A percentile compares a stretch with the other conserved stretches of the same genome.
Conservation (phyloP, 2,329 filamentous ascomycete genomes). For the Blastomyces parvus region DNA sequence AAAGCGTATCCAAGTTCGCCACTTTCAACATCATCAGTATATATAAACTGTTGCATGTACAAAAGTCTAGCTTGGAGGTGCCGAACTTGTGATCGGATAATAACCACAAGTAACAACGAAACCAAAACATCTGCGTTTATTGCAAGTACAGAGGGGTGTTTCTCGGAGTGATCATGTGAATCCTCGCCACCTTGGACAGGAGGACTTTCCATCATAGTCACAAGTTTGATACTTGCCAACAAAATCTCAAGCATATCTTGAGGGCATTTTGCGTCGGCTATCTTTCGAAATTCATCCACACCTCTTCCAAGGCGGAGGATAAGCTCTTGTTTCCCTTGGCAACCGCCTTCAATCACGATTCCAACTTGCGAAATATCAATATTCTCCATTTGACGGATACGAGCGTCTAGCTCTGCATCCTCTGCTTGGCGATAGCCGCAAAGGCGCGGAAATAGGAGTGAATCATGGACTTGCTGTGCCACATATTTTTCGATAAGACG, state of each 20-base stretch:
- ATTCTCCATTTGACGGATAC: constrained; percentile 85
- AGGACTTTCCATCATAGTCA: constrained; percentile 57
- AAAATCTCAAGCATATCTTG: constrained; percentile 83
- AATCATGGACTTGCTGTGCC: constrained; percentile 80
- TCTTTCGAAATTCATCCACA: constrained; percentile 81
- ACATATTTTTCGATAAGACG: constrained; percentile 91
- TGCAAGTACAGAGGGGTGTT: constrained; percentile 48
- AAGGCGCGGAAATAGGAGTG: constrained; percentile 71
- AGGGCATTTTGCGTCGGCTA: constrained; percentile 65
- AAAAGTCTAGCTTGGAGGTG: constrained; percentile 78
- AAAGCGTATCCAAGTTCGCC: constrained; percentile 93
- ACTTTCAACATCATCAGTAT: constrained; percentile 92
- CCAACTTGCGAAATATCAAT: constrained; percentile 93
- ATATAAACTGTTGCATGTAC: constrained; percentile 98
- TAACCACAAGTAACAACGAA: constrained; percentile 78
- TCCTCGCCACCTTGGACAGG: constrained; percentile 26
- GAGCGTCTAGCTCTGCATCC: constrained; percentile 77
- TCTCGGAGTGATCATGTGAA: constrained; percentile 39
- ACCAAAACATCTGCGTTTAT: constrained; percentile 88
- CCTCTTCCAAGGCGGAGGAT: constrained; percentile 65
- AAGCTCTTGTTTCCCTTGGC: constrained; percentile 69
- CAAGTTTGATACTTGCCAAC: constrained; percentile 69
- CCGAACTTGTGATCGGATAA: constrained; percentile 80
- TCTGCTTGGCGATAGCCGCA: constrained; percentile 68
- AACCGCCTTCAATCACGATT: constrained; percentile 71